These are phyloP conservation scores for Vitis hybrid DNA, from an alignment of 177 flowering plant genomes.

Conservation along the genomic window DNA sequence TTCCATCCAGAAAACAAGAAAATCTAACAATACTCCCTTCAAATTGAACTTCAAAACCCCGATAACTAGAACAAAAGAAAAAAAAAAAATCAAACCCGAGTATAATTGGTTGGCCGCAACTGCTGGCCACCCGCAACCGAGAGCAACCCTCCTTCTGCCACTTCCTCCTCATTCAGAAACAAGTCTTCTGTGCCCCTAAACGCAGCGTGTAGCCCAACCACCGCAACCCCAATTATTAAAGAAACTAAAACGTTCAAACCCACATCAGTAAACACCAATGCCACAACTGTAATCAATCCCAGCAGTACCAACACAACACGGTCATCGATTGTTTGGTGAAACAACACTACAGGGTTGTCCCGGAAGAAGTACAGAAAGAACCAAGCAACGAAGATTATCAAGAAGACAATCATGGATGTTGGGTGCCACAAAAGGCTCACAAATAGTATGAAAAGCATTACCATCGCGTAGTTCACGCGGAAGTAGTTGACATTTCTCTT, in stretches of 20 bases:
- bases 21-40: too few relatives aligned
- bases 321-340: slow-evolving; percentile 48
- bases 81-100: slow-evolving; percentile 21
- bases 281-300: slow-evolving; percentile 49
- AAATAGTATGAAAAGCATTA: slow-evolving; percentile 53
- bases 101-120: slow-evolving; percentile 18
- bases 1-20: not conserved
- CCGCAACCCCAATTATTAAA: slow-evolving; percentile 43
- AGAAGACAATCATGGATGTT: slow-evolving; percentile 70
- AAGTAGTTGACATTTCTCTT: slow-evolving; percentile 54
- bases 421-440: slow-evolving; percentile 73
- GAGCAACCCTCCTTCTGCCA: slow-evolving; percentile 44
- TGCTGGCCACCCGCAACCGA: slow-evolving; percentile 41
- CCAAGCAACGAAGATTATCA: slow-evolving; percentile 59
- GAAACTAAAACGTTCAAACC: slow-evolving; percentile 71
- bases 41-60: not conserved
- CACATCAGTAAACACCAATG: slow-evolving; percentile 62
- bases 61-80: not conserved
- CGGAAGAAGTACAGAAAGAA: slow-evolving; percentile 65
- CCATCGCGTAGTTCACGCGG: slow-evolving; percentile 69
- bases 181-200: slow-evolving; percentile 57
- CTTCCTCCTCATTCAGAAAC: slow-evolving; percentile 52
- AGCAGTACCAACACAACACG: slow-evolving; percentile 43
- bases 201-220: slow-evolving; percentile 60
- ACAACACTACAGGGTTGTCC: slow-evolving; percentile 48